Conservation (phyloP, 1,284 basidiomycete species). For the Blastosporella zonata region DNA sequence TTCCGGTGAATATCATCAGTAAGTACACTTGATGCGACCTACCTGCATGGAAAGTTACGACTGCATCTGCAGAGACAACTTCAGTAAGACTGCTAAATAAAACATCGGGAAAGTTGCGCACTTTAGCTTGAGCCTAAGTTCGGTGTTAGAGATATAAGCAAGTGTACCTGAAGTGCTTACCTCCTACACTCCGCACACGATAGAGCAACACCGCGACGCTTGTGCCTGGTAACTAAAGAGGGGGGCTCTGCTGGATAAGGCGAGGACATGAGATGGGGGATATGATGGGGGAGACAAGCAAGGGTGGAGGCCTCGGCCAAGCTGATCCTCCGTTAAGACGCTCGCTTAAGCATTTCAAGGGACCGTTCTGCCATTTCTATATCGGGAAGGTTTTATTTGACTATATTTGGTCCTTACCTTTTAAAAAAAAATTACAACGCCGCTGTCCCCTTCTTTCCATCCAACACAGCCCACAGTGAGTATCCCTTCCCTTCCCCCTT, state of each 20-base stretch:
- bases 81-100: conserved; percentile 1
- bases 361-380: conserved; percentile 10
- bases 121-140: conserved; percentile 59
- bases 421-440: conserved; percentile 23
- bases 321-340: conserved; percentile 20
- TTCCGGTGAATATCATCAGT: not conserved
- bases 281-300: conserved; percentile 24
- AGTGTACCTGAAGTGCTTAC: conserved; percentile 28
- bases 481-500: conserved; percentile 12
- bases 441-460: conserved; percentile 13
- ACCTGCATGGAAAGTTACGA: conserved; percentile 61
- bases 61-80: conserved; percentile 43
- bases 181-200: conserved; percentile 63
- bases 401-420: conserved; percentile 25
- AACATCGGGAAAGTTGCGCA: conserved; percentile 29
- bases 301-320: conserved; percentile 17
- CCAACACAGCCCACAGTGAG: conserved; percentile 27
- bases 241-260: conserved; percentile 25
- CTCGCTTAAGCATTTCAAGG: conserved; percentile 5
- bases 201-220: conserved; percentile 49
- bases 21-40: conserved; percentile 9
- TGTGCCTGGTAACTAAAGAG: conserved; percentile 42
- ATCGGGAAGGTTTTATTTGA: conserved; percentile 24
- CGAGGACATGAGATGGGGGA: conserved; percentile 27
- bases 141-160: conserved; percentile 1